These are phyloP conservation scores for Penicillium argentinense DNA, from an alignment of 495 filamentous ascomycete genomes.

Conservation along the genomic window DNA sequence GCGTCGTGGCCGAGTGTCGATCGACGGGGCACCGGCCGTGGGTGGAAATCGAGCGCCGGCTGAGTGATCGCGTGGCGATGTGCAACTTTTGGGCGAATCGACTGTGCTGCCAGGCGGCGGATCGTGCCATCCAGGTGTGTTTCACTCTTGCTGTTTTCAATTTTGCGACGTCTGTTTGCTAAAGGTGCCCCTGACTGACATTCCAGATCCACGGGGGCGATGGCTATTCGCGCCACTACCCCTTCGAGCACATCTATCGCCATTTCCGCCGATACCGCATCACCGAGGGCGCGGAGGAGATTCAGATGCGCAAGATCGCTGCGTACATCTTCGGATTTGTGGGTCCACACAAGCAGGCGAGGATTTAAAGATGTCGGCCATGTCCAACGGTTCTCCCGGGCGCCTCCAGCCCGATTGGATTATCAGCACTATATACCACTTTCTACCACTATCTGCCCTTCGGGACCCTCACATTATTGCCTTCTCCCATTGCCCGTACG, in stretches of 20 bases:
- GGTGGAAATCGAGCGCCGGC: conserved; percentile 50
- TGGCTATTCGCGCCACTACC: conserved; percentile 47
- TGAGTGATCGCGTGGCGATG: conserved; percentile 60
- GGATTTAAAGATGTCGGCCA: conserved; percentile 6
- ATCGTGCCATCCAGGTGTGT: conserved; percentile 56
- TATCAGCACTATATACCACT: too few species aligned
- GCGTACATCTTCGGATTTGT: conserved; percentile 46
- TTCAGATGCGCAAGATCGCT: conserved; percentile 49
- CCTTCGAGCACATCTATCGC: conserved; percentile 54
- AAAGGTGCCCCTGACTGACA: not conserved
- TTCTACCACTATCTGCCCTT: too few species aligned
- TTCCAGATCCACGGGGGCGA: conserved; percentile 51
- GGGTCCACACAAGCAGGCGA: conserved; percentile 25
- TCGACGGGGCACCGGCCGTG: conserved; percentile 19
- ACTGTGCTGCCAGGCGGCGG: conserved; percentile 56
- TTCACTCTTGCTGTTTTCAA: not conserved
- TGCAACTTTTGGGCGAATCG: conserved; percentile 65
- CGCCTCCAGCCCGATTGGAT: too few species aligned
- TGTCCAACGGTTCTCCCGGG: too few species aligned
- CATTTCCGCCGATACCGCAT: conserved; percentile 52
- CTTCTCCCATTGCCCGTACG: too few species aligned
- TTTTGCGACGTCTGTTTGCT: not conserved
- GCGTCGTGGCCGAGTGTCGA: conserved; percentile 37
- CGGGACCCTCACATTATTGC: too few species aligned
- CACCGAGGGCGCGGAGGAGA: conserved; percentile 51